Evolutionary conservation across 805 yeast species (phyloP), one percentile per base, ranked within the genome.

Genomic region (Yamadazyma philogaea): DNA sequence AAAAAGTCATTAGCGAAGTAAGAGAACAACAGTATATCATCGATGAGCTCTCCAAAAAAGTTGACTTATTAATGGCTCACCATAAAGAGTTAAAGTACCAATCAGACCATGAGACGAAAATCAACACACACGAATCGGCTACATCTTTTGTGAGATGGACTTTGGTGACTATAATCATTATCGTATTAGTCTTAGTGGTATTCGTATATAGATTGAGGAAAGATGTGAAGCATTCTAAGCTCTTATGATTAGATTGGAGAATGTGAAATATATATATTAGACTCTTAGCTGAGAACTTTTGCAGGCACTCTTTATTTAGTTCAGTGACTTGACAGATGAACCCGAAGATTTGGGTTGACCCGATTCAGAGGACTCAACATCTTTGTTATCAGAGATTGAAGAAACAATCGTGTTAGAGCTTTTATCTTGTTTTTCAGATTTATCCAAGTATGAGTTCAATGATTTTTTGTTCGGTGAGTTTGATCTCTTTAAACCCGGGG

Each of bases 181-280:
- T 72, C 4, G 49, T 75, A 20, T 48, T 70, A 3, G 60, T 68
- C 1, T 62, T 79, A 42, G 66, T 74, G 15, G 57, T 72, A 27
- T 65, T 77, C 46, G 70, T 79, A 17, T 74, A 72, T 56, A 70
- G 78, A 54, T 61, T 81, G 33, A 75, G 84, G 63, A 77, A 69
- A 48, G 86, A 81, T 48, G 78, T 81, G 43, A 81, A 78, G 51
- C 83, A 78, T 52, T 66, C 82, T 7, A 81, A 81, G 49, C 65
- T 81, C 34, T 66, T 81, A 43, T 79, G 56, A 61, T 12, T 34
- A 34, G 18, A 36, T 4, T 24, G 3, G 3, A n/a, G 16, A 21
- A 6, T 30, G 4, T 14, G 16, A n/a, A 34, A 34, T 24, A 16
- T 34, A 34, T 20, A 21, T 34, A 17, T n/a, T 11, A n/a, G n/a